Conservation (phyloP, 2,329 filamentous ascomycete species). For the Ceratocystis diversiconidia region DNA sequence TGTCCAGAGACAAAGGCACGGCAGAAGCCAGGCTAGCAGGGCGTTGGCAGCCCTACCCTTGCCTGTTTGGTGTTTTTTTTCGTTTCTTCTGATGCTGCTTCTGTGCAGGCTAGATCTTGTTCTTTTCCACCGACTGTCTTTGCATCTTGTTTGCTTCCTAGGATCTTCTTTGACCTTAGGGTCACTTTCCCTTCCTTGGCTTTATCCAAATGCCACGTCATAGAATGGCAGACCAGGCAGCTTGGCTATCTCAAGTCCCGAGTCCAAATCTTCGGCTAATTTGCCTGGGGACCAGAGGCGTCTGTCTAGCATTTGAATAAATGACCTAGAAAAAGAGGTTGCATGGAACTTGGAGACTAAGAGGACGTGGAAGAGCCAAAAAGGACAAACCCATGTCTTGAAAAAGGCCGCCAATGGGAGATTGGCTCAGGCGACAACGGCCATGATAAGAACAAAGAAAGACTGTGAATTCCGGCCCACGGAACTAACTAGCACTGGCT, state of each 20-base stretch:
- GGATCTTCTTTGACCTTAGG: not conserved
- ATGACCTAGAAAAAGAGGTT: not conserved
- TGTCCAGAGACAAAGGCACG: slow-evolving; percentile 1
- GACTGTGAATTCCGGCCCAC: not conserved
- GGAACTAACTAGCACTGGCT: no score
- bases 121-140: no score
- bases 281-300: not conserved
- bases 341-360: not conserved
- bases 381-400: not conserved
- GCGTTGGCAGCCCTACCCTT: not conserved
- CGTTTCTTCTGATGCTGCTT: not conserved
- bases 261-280: not conserved
- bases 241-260: not conserved
- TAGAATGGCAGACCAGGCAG: not conserved
- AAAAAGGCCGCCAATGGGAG: not conserved
- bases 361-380: not conserved
- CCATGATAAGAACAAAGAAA: not conserved
- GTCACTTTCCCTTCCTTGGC: no score
- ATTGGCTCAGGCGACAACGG: not conserved
- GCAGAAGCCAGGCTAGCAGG: not conserved
- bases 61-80: not conserved
- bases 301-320: not conserved
- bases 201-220: no score
- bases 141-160: not conserved
- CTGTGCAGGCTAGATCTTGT: not conserved